Conservation (phyloP, 129 eudicot species). For the Arctium lappa region DNA sequence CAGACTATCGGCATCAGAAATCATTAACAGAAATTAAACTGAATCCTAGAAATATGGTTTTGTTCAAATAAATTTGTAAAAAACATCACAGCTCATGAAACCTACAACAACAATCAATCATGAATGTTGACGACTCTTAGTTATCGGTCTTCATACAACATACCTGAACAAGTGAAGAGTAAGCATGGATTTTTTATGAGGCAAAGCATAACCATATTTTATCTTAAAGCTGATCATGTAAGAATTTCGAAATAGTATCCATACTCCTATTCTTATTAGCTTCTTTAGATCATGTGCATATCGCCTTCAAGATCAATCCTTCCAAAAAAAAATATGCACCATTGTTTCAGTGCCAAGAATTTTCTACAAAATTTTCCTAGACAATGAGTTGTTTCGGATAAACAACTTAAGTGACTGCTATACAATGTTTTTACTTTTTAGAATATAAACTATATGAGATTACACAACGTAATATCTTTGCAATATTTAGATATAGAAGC, state of each 20-base stretch:
- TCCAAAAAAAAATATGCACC: constrained; percentile 28
- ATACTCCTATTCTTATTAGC: constrained; percentile 69
- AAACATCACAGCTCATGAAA: not conserved
- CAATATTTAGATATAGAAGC: not conserved
- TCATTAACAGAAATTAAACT: not conserved
- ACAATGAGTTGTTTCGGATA: not conserved
- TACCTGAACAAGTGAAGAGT: not conserved
- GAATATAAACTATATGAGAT: not conserved
- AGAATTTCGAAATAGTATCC: not conserved
- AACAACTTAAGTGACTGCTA: not conserved
- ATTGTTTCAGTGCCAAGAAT: not conserved
- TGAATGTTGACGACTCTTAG: not conserved
- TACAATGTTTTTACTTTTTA: not conserved
- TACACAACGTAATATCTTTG: not conserved
- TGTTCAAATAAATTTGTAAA: not conserved
- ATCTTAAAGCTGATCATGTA: not conserved
- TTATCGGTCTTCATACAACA: not conserved
- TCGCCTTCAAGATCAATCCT: constrained; percentile 87
- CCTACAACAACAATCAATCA: not conserved
- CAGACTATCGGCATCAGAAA: too few relatives aligned
- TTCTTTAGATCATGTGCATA: constrained; percentile 81
- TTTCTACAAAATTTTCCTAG: not conserved
- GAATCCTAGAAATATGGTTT: not conserved
- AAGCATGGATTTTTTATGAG: not conserved
- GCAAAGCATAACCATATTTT: not conserved